phyloP scores from a whole-genome alignment of 2,329 filamentous ascomycete genomes.

The Pyrenochaeta sp. region DNA sequence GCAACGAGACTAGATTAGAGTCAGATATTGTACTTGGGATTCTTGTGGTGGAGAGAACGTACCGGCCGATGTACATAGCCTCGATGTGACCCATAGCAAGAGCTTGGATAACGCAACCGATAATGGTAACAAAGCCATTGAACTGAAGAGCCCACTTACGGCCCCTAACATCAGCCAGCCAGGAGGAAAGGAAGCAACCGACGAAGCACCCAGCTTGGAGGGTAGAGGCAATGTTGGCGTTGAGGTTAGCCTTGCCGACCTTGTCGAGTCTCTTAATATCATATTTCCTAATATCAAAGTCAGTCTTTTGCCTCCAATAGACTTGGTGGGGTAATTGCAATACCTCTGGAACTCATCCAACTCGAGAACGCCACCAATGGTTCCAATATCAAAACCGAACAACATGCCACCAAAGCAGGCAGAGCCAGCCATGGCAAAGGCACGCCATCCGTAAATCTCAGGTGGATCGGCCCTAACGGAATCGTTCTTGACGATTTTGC shows the following conservation, averaged over 20 bases:
- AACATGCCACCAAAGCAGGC: constrained; percentile 74
- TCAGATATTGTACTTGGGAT: background rate
- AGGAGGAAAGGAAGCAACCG: constrained; percentile 66
- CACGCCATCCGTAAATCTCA: constrained; percentile 75
- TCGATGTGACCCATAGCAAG: constrained; percentile 66
- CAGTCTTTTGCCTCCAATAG: constrained; percentile 17
- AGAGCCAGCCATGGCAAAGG: constrained; percentile 68
- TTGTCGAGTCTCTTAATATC: constrained; percentile 53
- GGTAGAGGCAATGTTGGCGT: constrained; percentile 74
- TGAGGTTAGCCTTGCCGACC: constrained; percentile 60
- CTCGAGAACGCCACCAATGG: constrained; percentile 71
- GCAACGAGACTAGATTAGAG: constrained; percentile 54
- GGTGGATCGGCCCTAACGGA: constrained; percentile 72
- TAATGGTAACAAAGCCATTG: constrained; percentile 63
- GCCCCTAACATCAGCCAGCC: constrained; percentile 63
- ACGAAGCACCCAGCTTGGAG: constrained; percentile 74
- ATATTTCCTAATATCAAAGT: constrained; percentile 57
- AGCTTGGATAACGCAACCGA: constrained; percentile 71
- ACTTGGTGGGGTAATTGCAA: background rate
- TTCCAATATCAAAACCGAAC: constrained; percentile 72
- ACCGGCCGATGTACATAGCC: constrained; percentile 71
- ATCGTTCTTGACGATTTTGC: constrained; percentile 70
- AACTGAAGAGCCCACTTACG: constrained; percentile 63
- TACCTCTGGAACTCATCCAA: constrained; percentile 66
- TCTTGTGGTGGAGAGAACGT: constrained; percentile 30